Evolutionary conservation across 306 rosid genomes (phyloP).

Genomic region (Vigna trinervia): DNA sequence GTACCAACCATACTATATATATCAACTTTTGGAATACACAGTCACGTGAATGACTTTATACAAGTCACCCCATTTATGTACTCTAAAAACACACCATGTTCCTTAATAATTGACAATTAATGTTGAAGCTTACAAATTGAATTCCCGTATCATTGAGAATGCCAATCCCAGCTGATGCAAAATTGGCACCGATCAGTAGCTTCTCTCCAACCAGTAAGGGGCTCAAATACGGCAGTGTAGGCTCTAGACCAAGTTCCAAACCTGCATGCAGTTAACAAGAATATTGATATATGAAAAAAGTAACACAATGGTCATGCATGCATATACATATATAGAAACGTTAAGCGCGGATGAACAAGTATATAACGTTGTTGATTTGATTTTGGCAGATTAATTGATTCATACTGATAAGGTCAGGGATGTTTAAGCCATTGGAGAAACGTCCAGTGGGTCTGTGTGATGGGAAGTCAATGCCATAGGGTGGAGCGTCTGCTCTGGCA

Average conservation of each 20-base stretch:
- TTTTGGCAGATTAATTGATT: neutral
- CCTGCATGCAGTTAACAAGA: conserved; percentile 51
- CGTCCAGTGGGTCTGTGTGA: conserved; percentile 80
- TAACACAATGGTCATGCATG: conserved; percentile 15
- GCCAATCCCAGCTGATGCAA: conserved; percentile 95
- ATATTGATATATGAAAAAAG: neutral
- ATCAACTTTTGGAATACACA: neutral
- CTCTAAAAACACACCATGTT: neutral
- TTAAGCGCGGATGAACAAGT: neutral
- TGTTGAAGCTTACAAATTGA: conserved; percentile 73
- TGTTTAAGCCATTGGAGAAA: conserved; percentile 90
- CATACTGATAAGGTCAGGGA: conserved; percentile 82
- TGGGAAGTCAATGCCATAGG: conserved; percentile 88
- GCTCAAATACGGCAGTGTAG: conserved; percentile 84
- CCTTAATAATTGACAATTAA: neutral
- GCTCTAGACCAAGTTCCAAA: conserved; percentile 71
- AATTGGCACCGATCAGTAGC: conserved; percentile 83
- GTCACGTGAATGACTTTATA: neutral
- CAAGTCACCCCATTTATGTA: neutral
- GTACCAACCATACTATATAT: neutral
- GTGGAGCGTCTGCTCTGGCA: conserved; percentile 81
- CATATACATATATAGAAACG: neutral
- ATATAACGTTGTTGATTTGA: neutral
- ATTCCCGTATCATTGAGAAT: conserved; percentile 88
- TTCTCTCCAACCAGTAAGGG: conserved; percentile 63